Base-by-base conservation (phyloP, 495 filamentous ascomycete species). In the Cladorrhinum samala region DNA sequence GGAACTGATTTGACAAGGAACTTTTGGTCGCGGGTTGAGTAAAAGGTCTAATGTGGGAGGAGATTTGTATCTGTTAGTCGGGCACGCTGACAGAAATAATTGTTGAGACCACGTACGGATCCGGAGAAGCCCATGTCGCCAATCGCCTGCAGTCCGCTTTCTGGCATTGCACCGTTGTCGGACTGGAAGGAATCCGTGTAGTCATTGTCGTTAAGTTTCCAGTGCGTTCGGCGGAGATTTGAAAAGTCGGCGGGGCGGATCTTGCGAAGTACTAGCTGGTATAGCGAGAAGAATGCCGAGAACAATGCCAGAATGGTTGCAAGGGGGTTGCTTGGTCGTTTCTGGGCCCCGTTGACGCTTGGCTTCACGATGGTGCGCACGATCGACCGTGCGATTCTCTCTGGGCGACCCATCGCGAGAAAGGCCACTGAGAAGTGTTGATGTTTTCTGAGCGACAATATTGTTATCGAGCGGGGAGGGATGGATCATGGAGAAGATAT, bases 1-100 rank as follows among this genome's bases (percentile, higher is more conserved):
- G 84, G 84, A 5, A 88, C 64, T 9, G 80, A 83, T 59, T 88
- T 88, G 59, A 87, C 72, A 2, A 87, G 75, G 57, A 76, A 85
- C 52, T 76, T 77, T 16, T 71, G 69, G 56, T 87, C 77, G 18
- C 72, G 57, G 0, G 83, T 87, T 18, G 70, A 70, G 66, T 85
- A 84, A 68, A 88, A 88, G n/a, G 84, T 85, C 76, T 69, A 42
- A n/a, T n/a, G n/a, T n/a, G n/a, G n/a, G n/a, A n/a, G n/a, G n/a
- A n/a, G n/a, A n/a, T 25, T 2, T 5, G 23, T 16, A 18, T 30
- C 3, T 9, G 0, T 9, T 23, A 27, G 33, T 50, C 20, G 27
- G 17, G 9, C 14, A 37, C 18, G 18, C 1, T n/a, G 6, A 16
- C 1, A 2, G 1, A 11, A 17, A 24, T 9, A 14, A 46, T 7